Conservation (phyloP, 2,329 filamentous ascomycete species). For the Penicillium fuscoglaucum region DNA sequence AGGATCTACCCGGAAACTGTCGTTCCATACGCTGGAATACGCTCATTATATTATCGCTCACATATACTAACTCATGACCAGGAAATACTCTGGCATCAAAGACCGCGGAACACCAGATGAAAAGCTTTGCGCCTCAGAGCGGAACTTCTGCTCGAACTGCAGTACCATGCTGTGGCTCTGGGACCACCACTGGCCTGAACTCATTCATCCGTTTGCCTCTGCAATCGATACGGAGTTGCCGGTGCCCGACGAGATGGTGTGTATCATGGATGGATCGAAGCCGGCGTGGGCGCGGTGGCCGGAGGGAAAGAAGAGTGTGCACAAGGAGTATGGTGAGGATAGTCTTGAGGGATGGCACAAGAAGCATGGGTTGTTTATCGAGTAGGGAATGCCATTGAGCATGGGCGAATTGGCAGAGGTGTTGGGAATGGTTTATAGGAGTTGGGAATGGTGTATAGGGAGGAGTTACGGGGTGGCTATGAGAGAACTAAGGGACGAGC, state of each 20-base stretch:
- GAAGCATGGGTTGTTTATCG: conserved; percentile 39
- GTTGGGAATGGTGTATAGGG: background rate
- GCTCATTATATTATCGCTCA: background rate
- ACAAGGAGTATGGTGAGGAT: conserved; percentile 40
- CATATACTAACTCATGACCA: conserved; percentile 18
- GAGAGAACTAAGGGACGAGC: background rate
- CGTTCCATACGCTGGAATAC: background rate
- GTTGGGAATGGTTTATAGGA: no score
- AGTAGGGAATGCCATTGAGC: conserved; percentile 21
- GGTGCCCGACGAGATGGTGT: conserved; percentile 50
- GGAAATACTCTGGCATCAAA: conserved; percentile 49
- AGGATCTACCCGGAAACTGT: background rate
- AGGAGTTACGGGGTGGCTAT: background rate
- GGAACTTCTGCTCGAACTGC: conserved; percentile 51
- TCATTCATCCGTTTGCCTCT: conserved; percentile 53
- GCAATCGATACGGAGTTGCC: conserved; percentile 52
- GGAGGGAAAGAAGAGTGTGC: conserved; percentile 48
- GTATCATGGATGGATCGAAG: conserved; percentile 47
- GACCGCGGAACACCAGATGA: conserved; percentile 45
- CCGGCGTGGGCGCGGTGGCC: conserved; percentile 50
- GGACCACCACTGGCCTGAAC: conserved; percentile 50
- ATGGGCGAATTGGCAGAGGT: background rate
- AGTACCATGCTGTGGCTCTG: conserved; percentile 51
- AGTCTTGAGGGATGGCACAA: conserved; percentile 52
- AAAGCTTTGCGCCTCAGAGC: conserved; percentile 44